Conservation (phyloP, 257 asterid species). For the Lantana camara region DNA sequence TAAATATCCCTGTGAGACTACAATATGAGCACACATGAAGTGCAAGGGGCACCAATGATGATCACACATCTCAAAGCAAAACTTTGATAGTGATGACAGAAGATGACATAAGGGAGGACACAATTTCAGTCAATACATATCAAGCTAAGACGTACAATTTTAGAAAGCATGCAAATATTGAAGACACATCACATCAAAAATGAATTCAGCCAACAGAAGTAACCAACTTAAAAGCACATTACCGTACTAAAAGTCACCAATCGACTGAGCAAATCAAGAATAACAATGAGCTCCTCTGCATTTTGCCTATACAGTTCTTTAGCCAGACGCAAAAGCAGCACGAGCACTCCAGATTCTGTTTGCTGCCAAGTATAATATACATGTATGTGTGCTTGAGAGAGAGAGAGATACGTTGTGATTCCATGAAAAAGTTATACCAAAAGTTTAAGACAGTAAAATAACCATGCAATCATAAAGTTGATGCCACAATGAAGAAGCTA, state of each 20-base stretch:
- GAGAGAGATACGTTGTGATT: neutral
- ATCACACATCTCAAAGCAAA: neutral
- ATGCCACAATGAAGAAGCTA: neutral
- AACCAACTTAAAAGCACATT: constrained; percentile 33
- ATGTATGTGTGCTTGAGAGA: neutral
- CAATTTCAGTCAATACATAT: constrained; percentile 8
- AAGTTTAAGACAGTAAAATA: constrained; percentile 2
- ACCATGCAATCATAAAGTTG: constrained; percentile 6
- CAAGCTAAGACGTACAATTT: neutral
- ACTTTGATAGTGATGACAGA: constrained; percentile 2
- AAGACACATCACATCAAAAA: constrained; percentile 11
- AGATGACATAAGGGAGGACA: constrained; percentile 11
- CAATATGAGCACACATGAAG: neutral
- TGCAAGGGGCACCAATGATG: neutral
- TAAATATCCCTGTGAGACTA: neutral
- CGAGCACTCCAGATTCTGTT: constrained; percentile 75
- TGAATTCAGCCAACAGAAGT: constrained; percentile 15
- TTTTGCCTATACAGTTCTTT: constrained; percentile 54
- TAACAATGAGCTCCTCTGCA: constrained; percentile 54
- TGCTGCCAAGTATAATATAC: constrained; percentile 45
- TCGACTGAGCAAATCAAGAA: constrained; percentile 79
- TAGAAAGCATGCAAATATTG: constrained; percentile 14
- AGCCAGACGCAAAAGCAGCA: constrained; percentile 80
- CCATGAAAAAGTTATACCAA: neutral
- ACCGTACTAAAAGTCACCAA: constrained; percentile 79